Evolutionary conservation across 352 stramenopile genomes (phyloP), one percentile per base, ranked within the genome.

Genomic region (Globisporangium rhizosaccharum): DNA sequence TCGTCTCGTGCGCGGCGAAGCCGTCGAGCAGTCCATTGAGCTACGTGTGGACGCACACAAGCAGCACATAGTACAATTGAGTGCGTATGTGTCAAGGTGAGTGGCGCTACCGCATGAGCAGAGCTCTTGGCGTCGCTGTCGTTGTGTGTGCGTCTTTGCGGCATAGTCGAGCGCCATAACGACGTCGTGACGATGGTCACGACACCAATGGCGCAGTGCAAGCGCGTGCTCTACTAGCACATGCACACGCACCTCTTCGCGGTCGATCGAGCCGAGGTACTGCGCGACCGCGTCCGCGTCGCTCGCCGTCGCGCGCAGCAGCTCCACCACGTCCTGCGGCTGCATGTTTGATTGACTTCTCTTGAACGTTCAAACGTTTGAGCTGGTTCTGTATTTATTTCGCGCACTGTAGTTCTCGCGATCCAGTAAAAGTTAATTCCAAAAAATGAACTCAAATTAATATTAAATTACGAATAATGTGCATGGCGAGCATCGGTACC

Each of bases 201-300:
- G 5, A 39, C 33, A 39, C 33, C 5, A 39, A 2, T 39, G 33
- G 33, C 33, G 8, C 33, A 39, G 33, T 12, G 10, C 10, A 6
- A 39, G 33, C 33, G 5, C 33, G 33, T 87, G 79, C 30, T 62
- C 68, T 41, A 66, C 33, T 18, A 90, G 65, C 2, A 11, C 47
- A 18, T 17, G 6, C 26, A 12, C 36, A 61, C 63, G 28, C 33
- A 92, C 82, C 66, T 92, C 82, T 2, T 86, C 68, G 1, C 57
- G 56, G 41, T 87, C 79, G 42, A 90, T 82, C 33, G 68, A 71
- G 42, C 66, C 41, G 23, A 92, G 63, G 59, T 88, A 88, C 63
- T 84, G 72, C 53, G 65, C 67, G 52, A 90, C 80, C 37, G 82
- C 79, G 47, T 66, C 75, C 23, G 63, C 73, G 72, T 92, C 80